Conservation (phyloP, 2,329 filamentous ascomycete genomes). For the Aspergillus uvarum region DNA sequence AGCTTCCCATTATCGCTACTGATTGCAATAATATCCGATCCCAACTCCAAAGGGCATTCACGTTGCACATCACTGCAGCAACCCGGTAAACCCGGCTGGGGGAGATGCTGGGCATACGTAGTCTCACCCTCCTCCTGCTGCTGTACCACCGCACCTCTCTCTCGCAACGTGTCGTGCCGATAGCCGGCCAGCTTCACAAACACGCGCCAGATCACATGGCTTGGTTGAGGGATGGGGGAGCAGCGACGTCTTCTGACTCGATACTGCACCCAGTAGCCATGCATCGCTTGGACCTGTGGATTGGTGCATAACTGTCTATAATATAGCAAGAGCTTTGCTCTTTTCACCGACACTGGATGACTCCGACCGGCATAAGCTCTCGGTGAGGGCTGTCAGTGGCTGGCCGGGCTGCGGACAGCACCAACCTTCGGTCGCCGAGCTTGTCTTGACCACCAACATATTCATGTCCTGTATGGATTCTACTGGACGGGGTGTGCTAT, state of each 20-base stretch:
- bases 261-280: no score
- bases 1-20: neutral
- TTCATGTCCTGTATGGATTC: no score
- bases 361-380: neutral
- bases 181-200: neutral
- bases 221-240: no score
- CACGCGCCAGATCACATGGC: neutral
- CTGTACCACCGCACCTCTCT: no score
- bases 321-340: no score
- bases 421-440: neutral
- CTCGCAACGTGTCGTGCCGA: neutral
- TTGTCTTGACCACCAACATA: neutral
- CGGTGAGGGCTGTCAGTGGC: neutral
- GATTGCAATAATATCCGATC: neutral
- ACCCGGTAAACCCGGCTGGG: neutral
- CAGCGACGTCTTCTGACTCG: no score
- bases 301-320: no score
- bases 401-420: no score
- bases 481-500: no score
- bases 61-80: neutral
- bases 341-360: no score
- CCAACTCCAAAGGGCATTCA: neutral
- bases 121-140: neutral
- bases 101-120: neutral
- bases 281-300: no score